Percentiles rank a stretch among this genome's conserved stretches.
Evolutionary conservation across 441 rosid species (phyloP).

Genomic region (Viola pubescens): DNA sequence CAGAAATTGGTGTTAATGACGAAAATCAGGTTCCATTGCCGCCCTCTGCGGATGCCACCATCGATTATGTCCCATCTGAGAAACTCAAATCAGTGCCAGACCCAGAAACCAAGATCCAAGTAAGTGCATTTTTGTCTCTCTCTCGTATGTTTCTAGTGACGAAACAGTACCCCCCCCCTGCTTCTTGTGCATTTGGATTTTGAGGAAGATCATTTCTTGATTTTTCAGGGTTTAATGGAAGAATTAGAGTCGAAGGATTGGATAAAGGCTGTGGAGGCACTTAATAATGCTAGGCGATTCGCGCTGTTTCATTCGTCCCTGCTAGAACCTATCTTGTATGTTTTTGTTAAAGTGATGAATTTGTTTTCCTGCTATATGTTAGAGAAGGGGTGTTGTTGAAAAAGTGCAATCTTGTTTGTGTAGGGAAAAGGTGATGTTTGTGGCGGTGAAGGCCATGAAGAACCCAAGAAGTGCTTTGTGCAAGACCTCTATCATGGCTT

Average conservation of each 20-base stretch:
- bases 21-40: constrained; percentile 58
- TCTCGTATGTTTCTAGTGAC: neutral
- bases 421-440: constrained; percentile 62
- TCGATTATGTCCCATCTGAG: constrained; percentile 67
- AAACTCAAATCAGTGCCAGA: constrained; percentile 50
- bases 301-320: constrained; percentile 56
- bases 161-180: too few relatives aligned
- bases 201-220: neutral
- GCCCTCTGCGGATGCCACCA: constrained; percentile 28
- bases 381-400: too few relatives aligned
- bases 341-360: neutral
- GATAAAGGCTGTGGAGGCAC: constrained; percentile 56
- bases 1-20: constrained; percentile 34
- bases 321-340: constrained; percentile 63
- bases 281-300: constrained; percentile 57
- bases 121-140: constrained; percentile 21
- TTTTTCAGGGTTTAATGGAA: constrained; percentile 43
- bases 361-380: neutral
- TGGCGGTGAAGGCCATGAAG: constrained; percentile 77
- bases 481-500: constrained; percentile 87
- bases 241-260: constrained; percentile 77
- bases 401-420: constrained; percentile 2
- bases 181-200: neutral
- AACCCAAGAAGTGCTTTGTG: constrained; percentile 91
- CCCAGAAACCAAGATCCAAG: constrained; percentile 55